Conservation (phyloP, 2,329 filamentous ascomycete genomes). For the Epichloe typhina region DNA sequence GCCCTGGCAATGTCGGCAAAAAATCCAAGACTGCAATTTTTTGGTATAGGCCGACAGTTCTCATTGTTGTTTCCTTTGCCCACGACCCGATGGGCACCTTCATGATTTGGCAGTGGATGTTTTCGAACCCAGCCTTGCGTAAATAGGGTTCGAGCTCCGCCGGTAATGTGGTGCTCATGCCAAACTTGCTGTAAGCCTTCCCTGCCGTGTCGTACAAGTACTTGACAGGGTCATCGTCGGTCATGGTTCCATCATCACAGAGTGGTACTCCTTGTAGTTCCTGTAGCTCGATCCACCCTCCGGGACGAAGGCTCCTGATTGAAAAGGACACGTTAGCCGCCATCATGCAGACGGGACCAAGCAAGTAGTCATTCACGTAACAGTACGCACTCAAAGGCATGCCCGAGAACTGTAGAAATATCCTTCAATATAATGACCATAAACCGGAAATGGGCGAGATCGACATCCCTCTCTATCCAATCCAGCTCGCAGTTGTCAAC, state of each 20-base stretch:
- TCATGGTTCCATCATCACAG: conserved; percentile 22
- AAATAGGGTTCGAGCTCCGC: conserved; percentile 9
- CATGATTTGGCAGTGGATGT: conserved; percentile 20
- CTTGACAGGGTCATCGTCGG: conserved; percentile 8
- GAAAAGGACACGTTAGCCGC: neutral
- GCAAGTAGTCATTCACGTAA: neutral
- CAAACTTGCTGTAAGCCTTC: conserved; percentile 8
- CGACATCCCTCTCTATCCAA: conserved; percentile 15
- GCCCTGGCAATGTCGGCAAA: conserved; percentile 22
- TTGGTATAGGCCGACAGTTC: conserved; percentile 26
- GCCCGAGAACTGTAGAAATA: conserved; percentile 7
- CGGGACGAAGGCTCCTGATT: conserved; percentile 20
- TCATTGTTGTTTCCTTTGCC: conserved; percentile 19
- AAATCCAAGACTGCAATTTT: conserved; percentile 23
- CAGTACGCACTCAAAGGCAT: conserved; percentile 10
- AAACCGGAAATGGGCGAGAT: conserved; percentile 19
- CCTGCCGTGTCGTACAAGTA: conserved; percentile 6
- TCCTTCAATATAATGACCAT: conserved; percentile 10
- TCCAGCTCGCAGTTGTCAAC: conserved; percentile 22
- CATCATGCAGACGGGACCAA: neutral
- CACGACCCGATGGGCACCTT: conserved; percentile 26
- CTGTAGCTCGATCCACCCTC: conserved; percentile 31
- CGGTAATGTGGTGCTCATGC: conserved; percentile 9
- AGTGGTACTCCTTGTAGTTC: conserved; percentile 21
- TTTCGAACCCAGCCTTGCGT: conserved; percentile 9